These are phyloP conservation scores for Ganoderma leucocontextum DNA, from an alignment of 1,284 basidiomycete genomes.

Conservation along the genomic window DNA sequence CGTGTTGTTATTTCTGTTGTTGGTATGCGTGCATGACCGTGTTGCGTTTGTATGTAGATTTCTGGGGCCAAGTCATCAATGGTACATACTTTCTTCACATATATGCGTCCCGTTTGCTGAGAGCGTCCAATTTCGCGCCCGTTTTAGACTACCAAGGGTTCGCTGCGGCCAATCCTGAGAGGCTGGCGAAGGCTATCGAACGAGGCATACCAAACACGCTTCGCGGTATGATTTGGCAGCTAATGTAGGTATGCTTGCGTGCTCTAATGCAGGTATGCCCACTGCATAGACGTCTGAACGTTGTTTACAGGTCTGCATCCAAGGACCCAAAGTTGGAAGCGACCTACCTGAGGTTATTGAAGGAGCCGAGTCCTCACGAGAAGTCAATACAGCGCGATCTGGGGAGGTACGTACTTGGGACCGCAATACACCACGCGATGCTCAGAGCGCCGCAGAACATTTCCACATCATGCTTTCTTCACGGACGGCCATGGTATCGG, in stretches of 20 bases:
- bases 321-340: constrained; percentile 91
- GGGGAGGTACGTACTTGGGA: constrained; percentile 62
- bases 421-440: not conserved
- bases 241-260: constrained; percentile 72
- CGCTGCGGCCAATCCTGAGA: constrained; percentile 79
- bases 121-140: not conserved
- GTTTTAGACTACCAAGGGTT: constrained; percentile 83
- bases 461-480: constrained; percentile 98
- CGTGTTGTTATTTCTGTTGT: constrained; percentile 8
- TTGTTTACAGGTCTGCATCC: constrained; percentile 73
- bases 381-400: constrained; percentile 94
- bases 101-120: constrained; percentile 8
- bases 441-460: constrained; percentile 67
- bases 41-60: constrained; percentile 59
- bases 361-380: constrained; percentile 88
- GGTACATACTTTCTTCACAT: constrained; percentile 51
- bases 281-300: not conserved
- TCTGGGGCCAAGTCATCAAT: constrained; percentile 96
- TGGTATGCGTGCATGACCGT: constrained; percentile 40
- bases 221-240: constrained; percentile 97
- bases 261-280: too few species aligned
- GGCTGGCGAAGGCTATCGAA: constrained; percentile 91
- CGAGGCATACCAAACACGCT: constrained; percentile 87
- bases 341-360: constrained; percentile 86
- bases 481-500: constrained; percentile 91